A percentile compares a stretch with the other conserved stretches of the same genome.
These are phyloP conservation scores for Leccinum fuscescens DNA, from an alignment of 1,284 basidiomycete species.

Conservation along the genomic window DNA sequence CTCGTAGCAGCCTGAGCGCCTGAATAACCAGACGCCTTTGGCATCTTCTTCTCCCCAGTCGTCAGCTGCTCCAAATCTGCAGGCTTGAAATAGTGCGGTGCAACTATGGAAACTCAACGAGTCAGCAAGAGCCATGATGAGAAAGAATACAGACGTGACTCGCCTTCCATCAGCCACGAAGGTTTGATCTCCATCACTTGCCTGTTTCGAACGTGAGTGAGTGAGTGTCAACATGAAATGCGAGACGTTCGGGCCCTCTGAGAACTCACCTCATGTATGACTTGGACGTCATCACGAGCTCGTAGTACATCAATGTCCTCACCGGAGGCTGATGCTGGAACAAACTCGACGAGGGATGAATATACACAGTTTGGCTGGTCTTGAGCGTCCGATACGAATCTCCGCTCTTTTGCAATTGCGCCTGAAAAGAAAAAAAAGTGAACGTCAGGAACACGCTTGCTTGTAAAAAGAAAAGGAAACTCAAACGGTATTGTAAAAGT, in stretches of 20 bases:
- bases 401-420: slow-evolving; percentile 85
- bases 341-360: slow-evolving; percentile 93
- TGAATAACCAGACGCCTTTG: slow-evolving; percentile 51
- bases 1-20: slow-evolving; percentile 15
- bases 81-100: slow-evolving; percentile 92
- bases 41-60: slow-evolving; percentile 88
- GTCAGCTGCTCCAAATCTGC: slow-evolving; percentile 84
- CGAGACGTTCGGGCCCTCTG: background rate
- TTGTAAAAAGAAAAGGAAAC: background rate
- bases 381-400: slow-evolving; percentile 93
- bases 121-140: slow-evolving; percentile 3
- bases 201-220: slow-evolving; percentile 43
- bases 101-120: slow-evolving; percentile 50
- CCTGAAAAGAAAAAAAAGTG: slow-evolving; percentile 42
- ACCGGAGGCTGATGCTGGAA: slow-evolving; percentile 96
- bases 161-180: slow-evolving; percentile 88
- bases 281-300: slow-evolving; percentile 87
- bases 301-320: slow-evolving; percentile 90
- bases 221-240: slow-evolving; percentile 1
- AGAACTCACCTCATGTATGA: slow-evolving; percentile 68
- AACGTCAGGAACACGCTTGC: slow-evolving; percentile 4
- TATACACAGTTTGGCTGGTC: slow-evolving; percentile 92
- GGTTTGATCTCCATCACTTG: slow-evolving; percentile 99
- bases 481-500: slow-evolving; percentile 89
- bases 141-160: slow-evolving; percentile 24